Conservation (phyloP, 1,284 basidiomycete genomes). For the Laetiporus sulphureus region DNA sequence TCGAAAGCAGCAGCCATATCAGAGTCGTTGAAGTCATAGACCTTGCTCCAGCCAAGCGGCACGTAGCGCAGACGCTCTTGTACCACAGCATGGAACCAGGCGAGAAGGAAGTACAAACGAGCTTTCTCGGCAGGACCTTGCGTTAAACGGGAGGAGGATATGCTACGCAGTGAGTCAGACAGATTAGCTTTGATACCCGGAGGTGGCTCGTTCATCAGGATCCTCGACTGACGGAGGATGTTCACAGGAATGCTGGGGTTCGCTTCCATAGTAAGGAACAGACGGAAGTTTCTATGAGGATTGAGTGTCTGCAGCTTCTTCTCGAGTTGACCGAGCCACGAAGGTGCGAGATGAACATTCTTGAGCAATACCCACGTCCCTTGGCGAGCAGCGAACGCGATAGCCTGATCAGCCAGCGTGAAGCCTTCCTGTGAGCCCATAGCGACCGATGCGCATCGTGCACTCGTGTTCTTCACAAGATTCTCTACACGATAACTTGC, state of each 20-base stretch:
- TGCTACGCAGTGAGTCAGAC: conserved; percentile 81
- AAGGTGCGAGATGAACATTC: conserved; percentile 92
- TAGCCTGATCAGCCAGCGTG: conserved; percentile 88
- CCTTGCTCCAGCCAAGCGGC: conserved; percentile 92
- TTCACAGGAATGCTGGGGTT: conserved; percentile 91
- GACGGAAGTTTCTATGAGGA: conserved; percentile 84
- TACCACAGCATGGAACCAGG: conserved; percentile 96
- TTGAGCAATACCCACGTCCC: conserved; percentile 94
- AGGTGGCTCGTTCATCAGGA: conserved; percentile 96
- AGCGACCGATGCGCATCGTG: conserved; percentile 80
- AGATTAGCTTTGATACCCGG: conserved; percentile 94
- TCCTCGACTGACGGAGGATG: conserved; percentile 88
- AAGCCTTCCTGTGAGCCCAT: conserved; percentile 99
- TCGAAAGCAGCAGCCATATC: conserved; percentile 91
- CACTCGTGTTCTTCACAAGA: conserved; percentile 70
- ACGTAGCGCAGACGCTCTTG: conserved; percentile 94
- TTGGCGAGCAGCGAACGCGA: conserved; percentile 82
- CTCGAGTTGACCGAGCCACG: conserved; percentile 92
- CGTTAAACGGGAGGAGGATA: conserved; percentile 60
- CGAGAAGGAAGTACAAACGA: conserved; percentile 89
- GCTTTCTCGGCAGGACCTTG: conserved; percentile 89
- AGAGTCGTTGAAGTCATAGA: conserved; percentile 97
- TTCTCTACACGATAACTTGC: conserved; percentile 93
- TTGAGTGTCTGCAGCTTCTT: conserved; percentile 93
- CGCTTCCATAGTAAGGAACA: conserved; percentile 96